These are phyloP conservation scores for Aspergillus tamarii DNA, from an alignment of 2,329 filamentous ascomycete species.

Conservation along the genomic window DNA sequence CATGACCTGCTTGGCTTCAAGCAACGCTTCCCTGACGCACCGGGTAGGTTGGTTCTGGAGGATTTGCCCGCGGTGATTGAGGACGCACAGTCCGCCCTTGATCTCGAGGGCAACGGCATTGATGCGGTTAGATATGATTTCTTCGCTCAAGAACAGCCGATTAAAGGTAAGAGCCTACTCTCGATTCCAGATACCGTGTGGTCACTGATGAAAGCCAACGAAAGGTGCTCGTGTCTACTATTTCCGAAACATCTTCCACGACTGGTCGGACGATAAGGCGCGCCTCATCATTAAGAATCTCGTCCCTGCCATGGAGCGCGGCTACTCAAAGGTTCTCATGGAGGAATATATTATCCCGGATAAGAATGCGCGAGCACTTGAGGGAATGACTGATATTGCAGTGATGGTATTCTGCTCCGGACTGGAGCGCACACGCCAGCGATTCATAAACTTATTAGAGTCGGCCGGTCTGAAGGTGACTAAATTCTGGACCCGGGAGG, in stretches of 20 bases:
- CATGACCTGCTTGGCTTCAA: conserved; percentile 44
- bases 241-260: conserved; percentile 36
- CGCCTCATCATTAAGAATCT: conserved; percentile 25
- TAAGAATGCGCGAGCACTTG: conserved; percentile 20
- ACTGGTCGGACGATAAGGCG: conserved; percentile 36
- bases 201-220: not conserved
- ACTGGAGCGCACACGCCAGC: conserved; percentile 25
- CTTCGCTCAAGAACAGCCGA: conserved; percentile 18
- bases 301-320: conserved; percentile 25
- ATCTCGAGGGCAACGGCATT: conserved; percentile 14
- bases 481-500: conserved; percentile 23
- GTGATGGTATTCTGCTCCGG: conserved; percentile 33
- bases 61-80: conserved; percentile 47
- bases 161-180: conserved; percentile 9
- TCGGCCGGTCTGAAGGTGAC: conserved; percentile 21
- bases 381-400: conserved; percentile 28
- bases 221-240: conserved; percentile 35
- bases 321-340: conserved; percentile 29
- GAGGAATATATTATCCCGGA: conserved; percentile 33
- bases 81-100: conserved; percentile 13
- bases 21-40: conserved; percentile 35
- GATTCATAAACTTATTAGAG: conserved; percentile 22
- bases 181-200: not conserved
- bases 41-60: conserved; percentile 51
- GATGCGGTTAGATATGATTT: conserved; percentile 20